A percentile compares a stretch with the other conserved stretches of the same genome.
Evolutionary conservation across 768 basidiomycete genomes (phyloP).

Genomic region (Russula griseocarnosa): DNA sequence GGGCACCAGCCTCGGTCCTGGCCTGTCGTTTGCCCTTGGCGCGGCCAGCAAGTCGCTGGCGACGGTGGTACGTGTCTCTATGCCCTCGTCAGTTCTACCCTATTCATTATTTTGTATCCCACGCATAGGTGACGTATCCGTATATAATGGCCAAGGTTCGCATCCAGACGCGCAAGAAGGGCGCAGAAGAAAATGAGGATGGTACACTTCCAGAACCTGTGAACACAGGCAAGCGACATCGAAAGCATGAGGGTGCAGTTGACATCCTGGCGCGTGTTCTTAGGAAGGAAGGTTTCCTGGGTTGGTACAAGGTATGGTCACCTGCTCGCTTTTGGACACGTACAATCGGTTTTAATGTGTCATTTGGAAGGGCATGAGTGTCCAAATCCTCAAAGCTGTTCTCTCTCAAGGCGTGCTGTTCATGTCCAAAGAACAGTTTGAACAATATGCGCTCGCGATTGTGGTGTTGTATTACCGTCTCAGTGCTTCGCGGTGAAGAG

Average conservation of each 20-base stretch:
- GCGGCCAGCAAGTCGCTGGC: constrained; percentile 93
- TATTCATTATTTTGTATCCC: background rate
- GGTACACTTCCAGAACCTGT: constrained; percentile 37
- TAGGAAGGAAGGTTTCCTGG: constrained; percentile 73
- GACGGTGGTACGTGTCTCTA: constrained; percentile 65
- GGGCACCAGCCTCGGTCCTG: constrained; percentile 65
- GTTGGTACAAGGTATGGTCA: constrained; percentile 86
- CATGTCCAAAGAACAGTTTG: constrained; percentile 97
- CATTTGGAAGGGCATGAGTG: constrained; percentile 77
- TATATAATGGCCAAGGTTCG: constrained; percentile 97
- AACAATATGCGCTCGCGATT: constrained; percentile 75
- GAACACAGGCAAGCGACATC: constrained; percentile 35
- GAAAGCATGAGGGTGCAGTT: constrained; percentile 66
- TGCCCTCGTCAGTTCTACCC: background rate
- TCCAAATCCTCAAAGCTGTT: constrained; percentile 94
- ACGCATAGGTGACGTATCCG: constrained; percentile 78
- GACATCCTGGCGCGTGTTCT: constrained; percentile 70
- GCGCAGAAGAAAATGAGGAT: constrained; percentile 45
- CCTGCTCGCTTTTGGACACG: constrained; percentile 1
- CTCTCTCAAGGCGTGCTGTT: constrained; percentile 93
- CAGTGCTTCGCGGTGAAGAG: constrained; percentile 2
- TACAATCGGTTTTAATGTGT: background rate
- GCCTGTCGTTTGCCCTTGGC: constrained; percentile 79
- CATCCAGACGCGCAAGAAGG: constrained; percentile 78
- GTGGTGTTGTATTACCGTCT: constrained; percentile 45